These are phyloP conservation scores for Cladosporium sp. DNA, from an alignment of 2,329 filamentous ascomycete species.

Conservation along the genomic window DNA sequence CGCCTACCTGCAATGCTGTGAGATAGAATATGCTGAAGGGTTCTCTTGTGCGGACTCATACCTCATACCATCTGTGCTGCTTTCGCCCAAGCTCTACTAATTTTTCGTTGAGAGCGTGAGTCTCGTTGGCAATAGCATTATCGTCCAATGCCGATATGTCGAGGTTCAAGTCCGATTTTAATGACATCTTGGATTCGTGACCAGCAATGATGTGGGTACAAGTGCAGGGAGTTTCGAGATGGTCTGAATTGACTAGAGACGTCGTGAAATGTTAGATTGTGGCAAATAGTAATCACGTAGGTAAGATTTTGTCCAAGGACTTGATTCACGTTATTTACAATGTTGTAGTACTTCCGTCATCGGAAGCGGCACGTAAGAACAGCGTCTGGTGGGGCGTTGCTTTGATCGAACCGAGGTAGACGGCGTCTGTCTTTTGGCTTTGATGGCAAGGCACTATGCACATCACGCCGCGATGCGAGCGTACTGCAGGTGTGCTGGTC, in stretches of 20 bases:
- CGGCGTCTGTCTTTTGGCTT: background rate
- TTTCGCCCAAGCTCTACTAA: conserved; percentile 40
- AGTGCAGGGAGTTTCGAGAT: background rate
- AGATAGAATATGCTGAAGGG: background rate
- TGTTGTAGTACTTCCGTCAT: too few species aligned
- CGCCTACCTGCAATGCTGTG: conserved; percentile 40
- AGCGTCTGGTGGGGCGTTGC: background rate
- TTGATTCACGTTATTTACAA: too few species aligned
- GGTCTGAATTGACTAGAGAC: background rate
- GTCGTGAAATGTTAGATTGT: background rate
- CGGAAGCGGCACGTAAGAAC: too few species aligned
- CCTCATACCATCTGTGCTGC: conserved; percentile 50
- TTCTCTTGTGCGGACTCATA: conserved; percentile 27
- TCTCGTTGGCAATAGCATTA: conserved; percentile 37
- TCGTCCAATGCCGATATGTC: conserved; percentile 43
- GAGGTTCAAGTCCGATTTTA: conserved; percentile 38
- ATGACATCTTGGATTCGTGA: conserved; percentile 27
- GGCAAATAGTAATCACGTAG: background rate
- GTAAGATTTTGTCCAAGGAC: too few species aligned
- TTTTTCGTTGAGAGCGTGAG: conserved; percentile 42
- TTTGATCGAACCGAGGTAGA: background rate
- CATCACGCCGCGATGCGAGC: too few species aligned
- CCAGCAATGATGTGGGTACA: background rate
- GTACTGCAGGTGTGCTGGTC: too few species aligned
- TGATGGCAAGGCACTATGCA: background rate